Base-by-base conservation (phyloP, 2,329 filamentous ascomycete species). In the Ophiostoma sp. region DNA sequence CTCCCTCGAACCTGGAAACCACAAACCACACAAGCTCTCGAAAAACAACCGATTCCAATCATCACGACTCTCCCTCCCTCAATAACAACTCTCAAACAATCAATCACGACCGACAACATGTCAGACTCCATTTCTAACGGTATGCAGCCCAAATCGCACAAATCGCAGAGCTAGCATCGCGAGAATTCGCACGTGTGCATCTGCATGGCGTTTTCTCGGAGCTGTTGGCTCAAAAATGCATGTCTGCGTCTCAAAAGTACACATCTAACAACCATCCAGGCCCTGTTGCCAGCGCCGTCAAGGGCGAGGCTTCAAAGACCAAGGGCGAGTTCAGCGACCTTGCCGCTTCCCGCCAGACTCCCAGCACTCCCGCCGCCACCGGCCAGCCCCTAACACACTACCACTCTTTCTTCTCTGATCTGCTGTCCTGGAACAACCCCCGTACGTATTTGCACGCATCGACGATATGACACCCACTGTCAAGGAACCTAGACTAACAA, bases 371-470 rank as follows among this genome's bases (percentile, higher is more conserved):
- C 44, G 82, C 60, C 31, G 60, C 60, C 17, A 64, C 85, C 66
- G 86, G 86, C 75, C 86, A 89, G 78, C 84, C 85, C 68, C 79
- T 90, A 76, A 90, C 87, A 71, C 87, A 89, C 79, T 91, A 90
- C 78, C 88, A 90, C 81, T 90, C 87, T 20, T 87, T 90, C 80
- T 90, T 91, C 79, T 85, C 84, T 68, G 87, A 89, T 78, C 83
- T 91, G 71, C 81, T 91, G 72, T 90, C 88, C 74, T 90, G 89
- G 87, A 84, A 89, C 77, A 88, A 89, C 78, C 87, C 87, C 77
- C 85, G 87, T 88, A 83, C 77, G 85, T 82, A 48, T 72, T 6
- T 64, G n/a, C 36, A 8, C 36, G 31, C 5, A 23, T 27, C 36
- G 48, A 13, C 1, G 33, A 36, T 39, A 31, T 41, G 35, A 0